Base-by-base conservation (phyloP, 805 yeast genomes). In the Kuraishia capsulata region DNA sequence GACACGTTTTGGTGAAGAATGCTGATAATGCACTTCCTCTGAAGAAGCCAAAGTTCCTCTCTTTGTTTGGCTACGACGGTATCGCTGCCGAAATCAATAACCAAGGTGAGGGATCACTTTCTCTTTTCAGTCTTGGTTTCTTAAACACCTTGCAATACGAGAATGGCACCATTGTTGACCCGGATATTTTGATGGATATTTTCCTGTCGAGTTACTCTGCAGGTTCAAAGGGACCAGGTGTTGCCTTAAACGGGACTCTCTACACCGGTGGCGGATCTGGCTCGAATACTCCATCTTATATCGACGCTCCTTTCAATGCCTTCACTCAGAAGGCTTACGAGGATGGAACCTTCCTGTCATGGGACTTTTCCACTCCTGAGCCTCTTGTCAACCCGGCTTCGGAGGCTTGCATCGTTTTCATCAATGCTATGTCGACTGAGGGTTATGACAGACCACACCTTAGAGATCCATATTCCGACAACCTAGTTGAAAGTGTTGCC, bases 181-280 rank as follows among this genome's bases (percentile, higher is more conserved):
- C n/a, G n/a, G n/a, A n/a, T n/a, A n/a, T n/a, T n/a, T n/a, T n/a
- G n/a, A n/a, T n/a, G n/a, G n/a, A n/a, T n/a, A n/a, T n/a, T n/a
- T n/a, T n/a, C n/a, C n/a, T n/a, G n/a, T n/a, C n/a, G n/a, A n/a
- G n/a, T n/a, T n/a, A n/a, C n/a, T n/a, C n/a, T n/a, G n/a, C n/a
- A n/a, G n/a, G n/a, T n/a, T n/a, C n/a, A n/a, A n/a, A n/a, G n/a
- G n/a, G n/a, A n/a, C n/a, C n/a, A n/a, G n/a, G n/a, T n/a, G n/a
- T n/a, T n/a, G n/a, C n/a, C n/a, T n/a, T n/a, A 9, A 65, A 69
- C 41, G 84, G 84, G 3, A 67, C 73, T 2, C 49, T 77, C 30
- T 69, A 73, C 26, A 63, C 70, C 24, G 83, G 83, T 11, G 75
- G 83, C 78, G 84, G 84, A 0, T 76, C 83, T 3, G 76, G 81